These are phyloP conservation scores for Balakata baccata DNA, from an alignment of 345 rosid genomes.

Conservation along the genomic window DNA sequence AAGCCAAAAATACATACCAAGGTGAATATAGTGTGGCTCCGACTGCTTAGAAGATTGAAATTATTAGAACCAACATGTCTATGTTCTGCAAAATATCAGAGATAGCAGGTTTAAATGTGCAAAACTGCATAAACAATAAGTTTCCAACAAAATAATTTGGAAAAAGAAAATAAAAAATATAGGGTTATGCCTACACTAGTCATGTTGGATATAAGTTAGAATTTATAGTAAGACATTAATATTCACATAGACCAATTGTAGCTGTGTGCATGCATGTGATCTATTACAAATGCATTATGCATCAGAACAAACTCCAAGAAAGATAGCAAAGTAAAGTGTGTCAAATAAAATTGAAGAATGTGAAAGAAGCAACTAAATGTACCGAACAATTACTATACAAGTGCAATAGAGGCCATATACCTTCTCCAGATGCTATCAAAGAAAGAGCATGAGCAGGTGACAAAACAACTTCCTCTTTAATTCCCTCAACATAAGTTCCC, in stretches of 20 bases:
- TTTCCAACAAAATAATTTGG: slow-evolving; percentile 6
- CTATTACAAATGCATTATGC: not conserved
- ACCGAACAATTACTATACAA: not conserved
- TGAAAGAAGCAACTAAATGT: slow-evolving; percentile 1
- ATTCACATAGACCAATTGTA: not conserved
- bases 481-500: slow-evolving; percentile 90
- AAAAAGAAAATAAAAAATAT: not conserved
- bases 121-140: slow-evolving; percentile 15
- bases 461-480: slow-evolving; percentile 91
- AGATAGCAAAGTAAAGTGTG: not conserved
- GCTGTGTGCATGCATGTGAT: no score
- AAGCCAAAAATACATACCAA: slow-evolving; percentile 43
- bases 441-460: slow-evolving; percentile 98
- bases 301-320: slow-evolving; percentile 3
- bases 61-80: slow-evolving; percentile 95
- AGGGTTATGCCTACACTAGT: not conserved
- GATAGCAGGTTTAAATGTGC: slow-evolving; percentile 14
- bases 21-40: slow-evolving; percentile 94
- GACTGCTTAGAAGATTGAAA: slow-evolving; percentile 89
- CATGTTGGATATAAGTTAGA: slow-evolving; percentile 7
- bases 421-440: slow-evolving; percentile 96
- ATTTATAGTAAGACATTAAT: slow-evolving; percentile 5
- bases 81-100: slow-evolving; percentile 56
- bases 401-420: slow-evolving; percentile 28
- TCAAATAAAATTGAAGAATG: not conserved